Percentiles rank a stretch among this genome's conserved stretches.
Evolutionary conservation across 2,329 filamentous ascomycete species (phyloP).

Genomic region (Fusarium chaquense): DNA sequence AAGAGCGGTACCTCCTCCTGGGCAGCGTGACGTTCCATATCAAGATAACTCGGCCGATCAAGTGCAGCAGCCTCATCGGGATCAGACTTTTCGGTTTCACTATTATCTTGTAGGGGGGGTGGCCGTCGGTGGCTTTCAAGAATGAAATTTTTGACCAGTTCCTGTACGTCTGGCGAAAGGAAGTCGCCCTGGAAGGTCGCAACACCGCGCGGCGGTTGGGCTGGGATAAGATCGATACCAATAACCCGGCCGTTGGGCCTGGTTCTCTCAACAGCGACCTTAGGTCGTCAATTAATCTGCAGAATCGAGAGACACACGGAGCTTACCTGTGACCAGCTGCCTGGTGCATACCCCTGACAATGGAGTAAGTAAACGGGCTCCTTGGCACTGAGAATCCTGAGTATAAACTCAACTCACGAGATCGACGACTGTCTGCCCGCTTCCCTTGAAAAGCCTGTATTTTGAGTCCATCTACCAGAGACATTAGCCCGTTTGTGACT

Average conservation of each 20-base stretch:
- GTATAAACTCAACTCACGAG: constrained; percentile 66
- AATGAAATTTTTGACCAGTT: constrained; percentile 81
- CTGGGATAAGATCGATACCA: constrained; percentile 94
- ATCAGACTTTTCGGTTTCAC: constrained; percentile 26
- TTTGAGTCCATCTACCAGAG: constrained; percentile 78
- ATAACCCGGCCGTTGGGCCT: constrained; percentile 82
- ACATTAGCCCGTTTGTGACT: constrained; percentile 1
- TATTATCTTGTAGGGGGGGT: constrained; percentile 6
- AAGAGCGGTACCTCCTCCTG: background rate
- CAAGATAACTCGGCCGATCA: constrained; percentile 71
- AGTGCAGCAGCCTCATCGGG: constrained; percentile 46
- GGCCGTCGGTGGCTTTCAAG: constrained; percentile 62
- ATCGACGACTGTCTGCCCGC: constrained; percentile 88
- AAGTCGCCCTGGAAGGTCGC: constrained; percentile 97
- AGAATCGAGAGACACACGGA: background rate
- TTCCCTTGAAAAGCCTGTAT: constrained; percentile 78
- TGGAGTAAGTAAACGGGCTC: constrained; percentile 19
- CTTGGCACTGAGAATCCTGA: background rate
- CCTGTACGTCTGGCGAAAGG: constrained; percentile 78
- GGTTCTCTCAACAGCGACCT: constrained; percentile 86
- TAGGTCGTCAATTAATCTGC: constrained; percentile 7
- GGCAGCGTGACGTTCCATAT: constrained; percentile 65
- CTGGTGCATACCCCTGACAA: constrained; percentile 79
- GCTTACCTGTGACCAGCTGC: constrained; percentile 75
- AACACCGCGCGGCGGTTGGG: constrained; percentile 90